phyloP scores from a whole-genome alignment of 2,329 filamentous ascomycete species.

The Penicillium psychrosexuale region DNA sequence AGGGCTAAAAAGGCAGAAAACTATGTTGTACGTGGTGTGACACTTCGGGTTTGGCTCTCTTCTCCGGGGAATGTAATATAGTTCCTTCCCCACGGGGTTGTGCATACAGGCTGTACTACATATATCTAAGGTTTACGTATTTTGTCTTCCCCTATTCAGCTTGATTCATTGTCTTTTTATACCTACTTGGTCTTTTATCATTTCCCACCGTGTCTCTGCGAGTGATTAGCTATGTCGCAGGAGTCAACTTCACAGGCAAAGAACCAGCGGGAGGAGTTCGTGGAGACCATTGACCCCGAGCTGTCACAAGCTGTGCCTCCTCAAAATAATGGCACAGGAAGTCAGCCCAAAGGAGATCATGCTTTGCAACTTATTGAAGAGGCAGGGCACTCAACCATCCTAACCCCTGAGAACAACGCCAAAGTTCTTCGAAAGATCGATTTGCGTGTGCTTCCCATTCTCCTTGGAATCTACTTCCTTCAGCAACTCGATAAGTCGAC shows the following conservation, averaged over 20 bases:
- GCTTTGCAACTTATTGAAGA: slow-evolving; percentile 51
- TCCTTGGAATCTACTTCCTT: slow-evolving; percentile 61
- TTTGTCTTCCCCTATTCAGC: neutral
- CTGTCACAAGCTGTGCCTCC: neutral
- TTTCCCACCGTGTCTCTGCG: neutral
- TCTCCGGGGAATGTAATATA: slow-evolving; percentile 19
- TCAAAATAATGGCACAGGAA: neutral
- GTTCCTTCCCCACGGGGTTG: slow-evolving; percentile 27
- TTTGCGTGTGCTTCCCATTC: slow-evolving; percentile 51
- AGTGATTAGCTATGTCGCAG: slow-evolving; percentile 14
- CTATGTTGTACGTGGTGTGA: no score
- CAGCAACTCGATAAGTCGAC: slow-evolving; percentile 63
- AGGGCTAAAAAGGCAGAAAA: neutral
- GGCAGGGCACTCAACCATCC: slow-evolving; percentile 45
- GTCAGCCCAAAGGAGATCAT: slow-evolving; percentile 40
- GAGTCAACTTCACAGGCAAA: slow-evolving; percentile 10
- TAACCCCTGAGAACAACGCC: slow-evolving; percentile 54
- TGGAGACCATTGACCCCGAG: slow-evolving; percentile 25
- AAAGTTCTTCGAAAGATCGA: slow-evolving; percentile 53
- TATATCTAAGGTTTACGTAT: neutral
- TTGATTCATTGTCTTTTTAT: neutral
- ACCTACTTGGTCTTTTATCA: neutral
- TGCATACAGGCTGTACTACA: neutral
- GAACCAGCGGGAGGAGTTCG: slow-evolving; percentile 23
- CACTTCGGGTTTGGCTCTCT: slow-evolving; percentile 12